Base-by-base conservation (phyloP, 352 stramenopile genomes). In the Phytopythium montanum region DNA sequence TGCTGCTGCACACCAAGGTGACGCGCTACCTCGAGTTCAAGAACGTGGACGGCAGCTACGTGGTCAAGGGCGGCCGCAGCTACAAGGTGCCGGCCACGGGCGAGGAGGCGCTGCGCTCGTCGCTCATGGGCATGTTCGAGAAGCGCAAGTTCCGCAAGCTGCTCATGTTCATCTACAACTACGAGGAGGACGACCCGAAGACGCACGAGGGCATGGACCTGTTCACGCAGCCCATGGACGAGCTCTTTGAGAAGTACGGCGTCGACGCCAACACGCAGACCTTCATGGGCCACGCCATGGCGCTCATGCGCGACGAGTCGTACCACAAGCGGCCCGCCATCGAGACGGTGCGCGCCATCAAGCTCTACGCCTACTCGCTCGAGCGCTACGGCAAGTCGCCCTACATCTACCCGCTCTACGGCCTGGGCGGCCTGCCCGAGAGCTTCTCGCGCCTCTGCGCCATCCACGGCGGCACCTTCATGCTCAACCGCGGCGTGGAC, bases 331-430 rank as follows among this genome's bases (percentile, higher is more conserved):
- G 75, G 41, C 90, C 90, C 2, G 97, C 97, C 14, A 86, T 98
- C 58, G 72, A 96, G 52, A 98, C 96, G 16, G 88, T 99, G 54
- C 88, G 97, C 58, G 91, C 96, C 25, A 97, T 99, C 71, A 96
- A 99, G 81, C 88, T 98, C 49, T 99, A 99, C 76, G 96, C 92
- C 61, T 98, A 98, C 76, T 99, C 97, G 36, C 74, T 99, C 33
- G 92, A 98, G 60, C 80, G 95, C 54, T 98, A 97, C 64, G 94
- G 94, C 69, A 99, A 98, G 69, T 98, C 87, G 45, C 98, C 98
- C 46, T 99, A 99, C 87, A 98, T 99, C 65, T 99, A 99, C 80
- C 98, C 98, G 52, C 90, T 99, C 46, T 99, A 99, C 75, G 98
- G 98, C 48, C 86, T 99, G 41, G 96, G 97, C 38, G 96, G 96